Evolutionary conservation across 1,139 yeast species (phyloP).

Genomic region (Kazachstania sp.): DNA sequence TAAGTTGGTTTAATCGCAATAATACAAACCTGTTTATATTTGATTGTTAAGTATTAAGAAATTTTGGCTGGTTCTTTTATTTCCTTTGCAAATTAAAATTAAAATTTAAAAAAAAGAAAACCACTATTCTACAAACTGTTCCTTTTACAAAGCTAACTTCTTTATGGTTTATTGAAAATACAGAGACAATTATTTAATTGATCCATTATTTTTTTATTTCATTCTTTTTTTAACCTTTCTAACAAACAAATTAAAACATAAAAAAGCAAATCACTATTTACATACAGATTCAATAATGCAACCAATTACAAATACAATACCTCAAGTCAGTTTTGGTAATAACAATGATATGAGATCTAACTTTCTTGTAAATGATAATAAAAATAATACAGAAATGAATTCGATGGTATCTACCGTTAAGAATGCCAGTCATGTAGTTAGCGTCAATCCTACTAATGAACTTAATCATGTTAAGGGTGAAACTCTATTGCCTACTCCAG

Average conservation of each 20-base stretch:
- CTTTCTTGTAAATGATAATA: too few relatives aligned
- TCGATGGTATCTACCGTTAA: neutral
- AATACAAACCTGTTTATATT: neutral
- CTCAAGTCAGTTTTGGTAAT: too few relatives aligned
- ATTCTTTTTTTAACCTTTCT: neutral
- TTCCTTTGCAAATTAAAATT: neutral
- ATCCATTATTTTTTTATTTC: neutral
- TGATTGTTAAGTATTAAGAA: neutral
- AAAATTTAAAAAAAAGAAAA: neutral
- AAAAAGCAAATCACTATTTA: too few relatives aligned
- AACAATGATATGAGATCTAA: too few relatives aligned
- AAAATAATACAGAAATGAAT: neutral
- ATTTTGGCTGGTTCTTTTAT: neutral
- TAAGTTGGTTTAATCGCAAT: neutral
- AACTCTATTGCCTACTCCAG: conserved; percentile 4
- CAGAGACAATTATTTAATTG: too few relatives aligned
- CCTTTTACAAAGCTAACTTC: too few relatives aligned
- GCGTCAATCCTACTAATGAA: neutral
- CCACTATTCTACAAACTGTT: neutral
- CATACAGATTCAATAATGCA: too few relatives aligned
- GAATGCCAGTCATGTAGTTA: neutral
- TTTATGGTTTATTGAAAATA: too few relatives aligned
- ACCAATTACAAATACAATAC: too few relatives aligned
- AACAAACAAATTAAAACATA: neutral
- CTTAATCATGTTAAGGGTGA: conserved; percentile 1